phyloP scores from a whole-genome alignment of 2,329 filamentous ascomycete species.

The Sarocladium oryzae region DNA sequence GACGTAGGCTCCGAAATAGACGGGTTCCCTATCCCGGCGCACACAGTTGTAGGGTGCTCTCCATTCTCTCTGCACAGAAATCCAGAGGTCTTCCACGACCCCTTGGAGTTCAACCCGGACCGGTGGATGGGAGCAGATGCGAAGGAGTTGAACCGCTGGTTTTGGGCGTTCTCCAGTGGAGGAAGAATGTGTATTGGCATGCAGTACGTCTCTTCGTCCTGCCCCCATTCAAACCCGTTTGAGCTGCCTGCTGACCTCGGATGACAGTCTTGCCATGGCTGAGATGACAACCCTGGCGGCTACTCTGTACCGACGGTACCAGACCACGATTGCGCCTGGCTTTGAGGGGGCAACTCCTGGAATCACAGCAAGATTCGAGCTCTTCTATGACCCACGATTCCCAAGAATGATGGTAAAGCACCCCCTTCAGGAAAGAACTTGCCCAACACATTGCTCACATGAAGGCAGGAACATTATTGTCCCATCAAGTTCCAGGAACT shows the following conservation, averaged over 20 bases:
- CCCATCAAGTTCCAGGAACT: slow-evolving; percentile 5
- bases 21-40: slow-evolving; percentile 18
- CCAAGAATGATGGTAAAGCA: slow-evolving; percentile 4
- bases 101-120: slow-evolving; percentile 19
- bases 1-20: slow-evolving; percentile 15
- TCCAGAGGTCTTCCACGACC: slow-evolving; percentile 17
- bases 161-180: slow-evolving; percentile 14
- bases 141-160: slow-evolving; percentile 12
- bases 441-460: not conserved
- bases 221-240: not conserved
- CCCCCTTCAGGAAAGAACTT: too few species aligned
- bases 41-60: slow-evolving; percentile 21
- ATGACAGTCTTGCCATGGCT: slow-evolving; percentile 12
- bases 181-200: slow-evolving; percentile 14
- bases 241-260: not conserved
- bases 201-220: slow-evolving; percentile 11
- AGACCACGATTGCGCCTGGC: slow-evolving; percentile 9
- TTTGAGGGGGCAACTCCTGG: slow-evolving; percentile 11
- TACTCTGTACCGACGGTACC: slow-evolving; percentile 11
- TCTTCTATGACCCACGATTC: slow-evolving; percentile 11
- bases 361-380: slow-evolving; percentile 12
- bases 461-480: slow-evolving; percentile 1
- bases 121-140: slow-evolving; percentile 18
- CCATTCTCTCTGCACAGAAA: slow-evolving; percentile 22
- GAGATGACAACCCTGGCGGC: slow-evolving; percentile 14